Percentiles rank a stretch among this genome's conserved stretches.
phyloP scores from a whole-genome alignment of 2,329 filamentous ascomycete species.

The Domatiomyces globalis region DNA sequence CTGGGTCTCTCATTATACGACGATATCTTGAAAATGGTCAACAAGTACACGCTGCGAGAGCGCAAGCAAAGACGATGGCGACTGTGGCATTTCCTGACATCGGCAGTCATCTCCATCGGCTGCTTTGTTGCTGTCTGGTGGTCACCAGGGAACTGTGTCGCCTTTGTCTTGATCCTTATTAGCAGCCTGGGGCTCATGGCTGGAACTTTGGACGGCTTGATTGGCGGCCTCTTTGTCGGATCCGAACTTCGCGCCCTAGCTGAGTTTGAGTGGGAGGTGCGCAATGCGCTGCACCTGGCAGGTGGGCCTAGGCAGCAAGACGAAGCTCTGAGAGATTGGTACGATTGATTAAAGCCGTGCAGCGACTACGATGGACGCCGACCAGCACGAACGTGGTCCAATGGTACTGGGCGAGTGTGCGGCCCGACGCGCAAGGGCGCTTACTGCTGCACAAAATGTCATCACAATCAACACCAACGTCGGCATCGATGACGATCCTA shows the following conservation, averaged over 20 bases:
- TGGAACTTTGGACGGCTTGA: slow-evolving; percentile 69
- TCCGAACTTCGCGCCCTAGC: slow-evolving; percentile 67
- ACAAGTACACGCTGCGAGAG: slow-evolving; percentile 57
- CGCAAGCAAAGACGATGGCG: slow-evolving; percentile 57
- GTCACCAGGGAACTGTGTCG: slow-evolving; percentile 58
- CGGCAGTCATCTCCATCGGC: slow-evolving; percentile 53
- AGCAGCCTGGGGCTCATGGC: slow-evolving; percentile 63
- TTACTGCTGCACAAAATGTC: not conserved
- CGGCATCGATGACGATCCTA: not conserved
- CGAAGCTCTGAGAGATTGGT: slow-evolving; percentile 15
- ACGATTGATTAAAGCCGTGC: slow-evolving; percentile 7
- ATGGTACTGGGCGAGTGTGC: not conserved
- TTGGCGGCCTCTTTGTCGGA: slow-evolving; percentile 74
- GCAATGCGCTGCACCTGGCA: slow-evolving; percentile 26
- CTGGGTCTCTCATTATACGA: slow-evolving; percentile 46
- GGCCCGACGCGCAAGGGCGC: not conserved
- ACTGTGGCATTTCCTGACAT: slow-evolving; percentile 55
- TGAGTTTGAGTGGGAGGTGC: slow-evolving; percentile 90
- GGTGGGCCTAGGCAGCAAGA: slow-evolving; percentile 14
- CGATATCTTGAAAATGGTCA: slow-evolving; percentile 57
- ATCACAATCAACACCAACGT: not conserved
- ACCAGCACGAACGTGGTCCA: not conserved
- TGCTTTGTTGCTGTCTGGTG: slow-evolving; percentile 81
- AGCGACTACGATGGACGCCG: no score
- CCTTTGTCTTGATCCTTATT: slow-evolving; percentile 66